A percentile compares a stretch with the other conserved stretches of the same genome.
Evolutionary conservation across 2,329 filamentous ascomycete species (phyloP).

Genomic region (Cladophialophora carrionii): DNA sequence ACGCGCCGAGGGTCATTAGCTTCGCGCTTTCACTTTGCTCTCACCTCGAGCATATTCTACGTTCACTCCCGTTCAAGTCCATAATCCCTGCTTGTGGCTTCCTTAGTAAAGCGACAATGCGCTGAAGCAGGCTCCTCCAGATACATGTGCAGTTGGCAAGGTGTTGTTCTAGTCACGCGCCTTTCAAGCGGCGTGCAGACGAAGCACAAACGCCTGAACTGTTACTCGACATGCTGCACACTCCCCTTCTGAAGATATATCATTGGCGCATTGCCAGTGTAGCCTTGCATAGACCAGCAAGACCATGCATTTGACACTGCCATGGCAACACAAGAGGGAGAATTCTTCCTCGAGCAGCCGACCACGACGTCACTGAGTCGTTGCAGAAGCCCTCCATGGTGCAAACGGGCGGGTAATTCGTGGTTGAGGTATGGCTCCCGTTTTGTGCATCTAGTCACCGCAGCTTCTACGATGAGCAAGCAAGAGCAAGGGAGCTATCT

Average conservation of each 20-base stretch:
- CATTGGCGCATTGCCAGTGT: neutral
- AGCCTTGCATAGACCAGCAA: conserved; percentile 3
- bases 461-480: neutral
- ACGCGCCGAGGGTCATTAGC: neutral
- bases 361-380: conserved; percentile 1
- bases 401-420: neutral
- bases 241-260: neutral
- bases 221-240: conserved; percentile 2
- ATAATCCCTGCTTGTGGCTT: neutral
- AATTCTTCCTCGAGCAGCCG: neutral
- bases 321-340: neutral
- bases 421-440: neutral
- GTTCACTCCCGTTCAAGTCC: neutral
- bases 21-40: neutral
- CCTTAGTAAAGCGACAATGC: neutral
- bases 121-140: neutral
- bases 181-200: neutral
- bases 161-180: neutral
- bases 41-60: neutral
- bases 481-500: neutral
- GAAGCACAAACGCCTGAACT: conserved; percentile 1
- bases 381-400: neutral
- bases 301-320: conserved; percentile 6
- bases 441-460: neutral
- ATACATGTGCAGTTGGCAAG: neutral